These are phyloP conservation scores for Botrytis deweyae DNA, from an alignment of 2,329 filamentous ascomycete genomes.

Conservation along the genomic window DNA sequence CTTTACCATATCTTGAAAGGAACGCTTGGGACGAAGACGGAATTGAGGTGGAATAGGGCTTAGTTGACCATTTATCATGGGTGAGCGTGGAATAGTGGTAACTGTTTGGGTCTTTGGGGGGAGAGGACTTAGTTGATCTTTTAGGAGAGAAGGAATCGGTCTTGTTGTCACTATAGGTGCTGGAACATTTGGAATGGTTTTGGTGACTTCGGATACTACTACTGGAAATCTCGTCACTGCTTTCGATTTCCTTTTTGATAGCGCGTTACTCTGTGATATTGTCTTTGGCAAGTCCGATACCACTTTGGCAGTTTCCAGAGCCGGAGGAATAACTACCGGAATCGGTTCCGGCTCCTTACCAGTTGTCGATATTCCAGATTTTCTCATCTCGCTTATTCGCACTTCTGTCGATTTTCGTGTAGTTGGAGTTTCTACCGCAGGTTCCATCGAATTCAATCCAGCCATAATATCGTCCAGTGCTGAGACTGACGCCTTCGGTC, in stretches of 20 bases:
- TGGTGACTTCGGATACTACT: background rate
- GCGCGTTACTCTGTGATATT: background rate
- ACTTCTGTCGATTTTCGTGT: background rate
- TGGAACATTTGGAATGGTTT: background rate
- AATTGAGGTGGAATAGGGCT: constrained; percentile 11
- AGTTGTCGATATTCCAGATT: background rate
- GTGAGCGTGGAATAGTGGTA: background rate
- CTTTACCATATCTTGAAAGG: constrained; percentile 17
- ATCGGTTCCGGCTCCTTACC: background rate
- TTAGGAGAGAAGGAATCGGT: background rate
- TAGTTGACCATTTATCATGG: background rate
- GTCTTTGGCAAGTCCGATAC: background rate
- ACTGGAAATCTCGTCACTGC: background rate
- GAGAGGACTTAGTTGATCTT: background rate
- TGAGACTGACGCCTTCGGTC: constrained; percentile 1
- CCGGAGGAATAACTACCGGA: background rate
- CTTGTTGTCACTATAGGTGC: background rate
- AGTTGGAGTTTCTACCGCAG: background rate
- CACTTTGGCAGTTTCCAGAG: background rate
- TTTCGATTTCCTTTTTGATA: background rate
- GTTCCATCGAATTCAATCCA: background rate
- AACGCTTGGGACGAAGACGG: constrained; percentile 13
- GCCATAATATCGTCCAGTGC: constrained; percentile 24
- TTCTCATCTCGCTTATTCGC: background rate
- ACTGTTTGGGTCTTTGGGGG: background rate